Evolutionary conservation across 108 stramenopile species (phyloP).

Genomic region (Nannochloropsis oceanica): DNA sequence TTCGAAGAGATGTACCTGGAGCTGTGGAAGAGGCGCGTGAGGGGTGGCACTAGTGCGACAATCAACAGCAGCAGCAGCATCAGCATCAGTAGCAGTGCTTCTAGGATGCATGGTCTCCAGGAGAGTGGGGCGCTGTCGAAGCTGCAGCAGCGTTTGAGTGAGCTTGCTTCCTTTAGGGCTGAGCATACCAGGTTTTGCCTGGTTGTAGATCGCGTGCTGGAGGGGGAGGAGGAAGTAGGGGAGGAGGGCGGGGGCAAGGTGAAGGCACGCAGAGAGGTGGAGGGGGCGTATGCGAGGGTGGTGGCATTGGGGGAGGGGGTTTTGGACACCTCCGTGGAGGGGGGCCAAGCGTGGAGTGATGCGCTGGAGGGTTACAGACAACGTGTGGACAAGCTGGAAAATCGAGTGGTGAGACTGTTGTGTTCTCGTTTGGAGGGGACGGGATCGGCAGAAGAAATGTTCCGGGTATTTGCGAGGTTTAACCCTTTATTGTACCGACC

Average conservation of each 20-base stretch:
- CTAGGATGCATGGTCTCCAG: background rate
- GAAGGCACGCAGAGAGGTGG: slow-evolving; percentile 1
- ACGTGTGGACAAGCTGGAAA: slow-evolving; percentile 37
- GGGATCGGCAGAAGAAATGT: slow-evolving; percentile 92
- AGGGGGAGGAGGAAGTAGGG: slow-evolving; percentile 8
- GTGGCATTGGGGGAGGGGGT: slow-evolving; percentile 3
- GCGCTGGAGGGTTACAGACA: slow-evolving; percentile 53
- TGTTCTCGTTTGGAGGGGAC: slow-evolving; percentile 24
- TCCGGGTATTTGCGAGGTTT: slow-evolving; percentile 79
- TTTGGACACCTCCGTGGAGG: background rate
- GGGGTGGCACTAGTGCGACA: background rate
- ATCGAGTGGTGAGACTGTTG: slow-evolving; percentile 31
- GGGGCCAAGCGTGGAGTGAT: slow-evolving; percentile 18
- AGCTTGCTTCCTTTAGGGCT: slow-evolving; percentile 10
- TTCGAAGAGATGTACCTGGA: background rate
- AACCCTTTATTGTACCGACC: slow-evolving; percentile 80
- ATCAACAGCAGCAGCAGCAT: background rate
- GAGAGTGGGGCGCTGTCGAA: background rate
- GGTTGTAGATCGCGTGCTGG: slow-evolving; percentile 13
- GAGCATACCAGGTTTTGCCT: slow-evolving; percentile 14
- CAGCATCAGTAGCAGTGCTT: background rate
- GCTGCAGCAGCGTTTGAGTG: slow-evolving; percentile 11
- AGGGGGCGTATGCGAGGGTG: slow-evolving; percentile 22
- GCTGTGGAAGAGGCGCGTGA: background rate
- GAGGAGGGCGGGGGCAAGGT: background rate